Percentiles rank a stretch among this genome's conserved stretches.
Conservation (phyloP, 768 basidiomycete species). For the Leccinum broughii region DNA sequence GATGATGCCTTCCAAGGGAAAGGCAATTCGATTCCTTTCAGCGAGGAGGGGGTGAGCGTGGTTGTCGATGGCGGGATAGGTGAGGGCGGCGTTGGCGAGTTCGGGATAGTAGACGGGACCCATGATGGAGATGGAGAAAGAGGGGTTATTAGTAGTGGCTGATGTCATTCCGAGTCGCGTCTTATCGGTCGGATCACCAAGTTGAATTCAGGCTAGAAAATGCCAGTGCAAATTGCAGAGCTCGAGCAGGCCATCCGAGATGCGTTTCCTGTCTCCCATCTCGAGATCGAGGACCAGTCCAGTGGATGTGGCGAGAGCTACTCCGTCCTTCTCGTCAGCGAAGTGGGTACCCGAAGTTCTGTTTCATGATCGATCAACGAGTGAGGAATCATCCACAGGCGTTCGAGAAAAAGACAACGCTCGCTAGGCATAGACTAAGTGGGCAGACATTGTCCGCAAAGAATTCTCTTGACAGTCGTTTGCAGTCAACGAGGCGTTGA, state of each 20-base stretch:
- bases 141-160: constrained; percentile 3
- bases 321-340: constrained; percentile 72
- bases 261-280: constrained; percentile 62
- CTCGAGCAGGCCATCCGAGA: constrained; percentile 64
- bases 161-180: background rate
- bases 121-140: constrained; percentile 7
- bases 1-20: constrained; percentile 64
- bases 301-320: constrained; percentile 83
- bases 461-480: constrained; percentile 6
- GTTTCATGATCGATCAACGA: background rate
- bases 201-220: constrained; percentile 25
- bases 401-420: constrained; percentile 79
- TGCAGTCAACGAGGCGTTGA: constrained; percentile 75
- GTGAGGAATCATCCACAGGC: constrained; percentile 39
- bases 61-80: constrained; percentile 69
- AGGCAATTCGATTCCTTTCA: constrained; percentile 39
- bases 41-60: constrained; percentile 74
- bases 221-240: constrained; percentile 59
- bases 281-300: constrained; percentile 76
- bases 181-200: constrained; percentile 20
- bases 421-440: constrained; percentile 76
- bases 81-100: constrained; percentile 20
- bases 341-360: constrained; percentile 43
- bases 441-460: constrained; percentile 21
- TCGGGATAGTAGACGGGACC: constrained; percentile 17